Evolutionary conservation across 805 yeast genomes (phyloP), one percentile per base, ranked within the genome.

Genomic region (Wickerhamiella brachini): DNA sequence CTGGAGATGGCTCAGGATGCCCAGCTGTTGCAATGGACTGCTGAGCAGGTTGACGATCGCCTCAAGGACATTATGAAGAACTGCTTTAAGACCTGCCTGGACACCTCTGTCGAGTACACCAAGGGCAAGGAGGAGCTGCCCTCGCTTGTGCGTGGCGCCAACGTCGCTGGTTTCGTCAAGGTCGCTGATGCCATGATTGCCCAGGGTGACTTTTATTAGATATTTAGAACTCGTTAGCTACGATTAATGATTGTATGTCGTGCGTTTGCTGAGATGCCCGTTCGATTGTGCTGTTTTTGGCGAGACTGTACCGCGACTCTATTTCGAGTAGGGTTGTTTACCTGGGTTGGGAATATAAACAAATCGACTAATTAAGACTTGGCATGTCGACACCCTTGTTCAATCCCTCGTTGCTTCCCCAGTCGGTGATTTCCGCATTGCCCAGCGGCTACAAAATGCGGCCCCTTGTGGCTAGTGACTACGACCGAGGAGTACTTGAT

Each of bases 1-100:
- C 79, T 90, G 60, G 98, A 90, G 78, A 93, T 90, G 98, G 97
- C 97, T 59, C 98, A 90, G 77, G 93, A 90, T 85, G 86, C 97
- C 53, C 94, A 84, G 69, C 85, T 97, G 77, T 79, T 81, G 59
- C 71, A 73, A 60, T 93, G 97, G 97, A 78, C 95, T 57, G 63
- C 81, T 54, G 96, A 88, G 76, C 87, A 86, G 74, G 97, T 90
- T 62, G 97, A 90, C 71, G 68, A 71, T 56, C 88, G 85, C 73
- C 80, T 90, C 68, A 87, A 88, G 81, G 78, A 77, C 67, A 90
- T 93, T 70, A 90, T 90, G 97, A 76, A 81, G 69, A 80, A 77
- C 68, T 86, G 96, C 75, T 90, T 90, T 80, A 76, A 85, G 70
- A 85, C 81, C 78, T 90, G 97, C 73, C 81, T 87, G 74, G 77